Conservation (phyloP, 2,329 filamentous ascomycete genomes). For the Lomentospora prolificans region DNA sequence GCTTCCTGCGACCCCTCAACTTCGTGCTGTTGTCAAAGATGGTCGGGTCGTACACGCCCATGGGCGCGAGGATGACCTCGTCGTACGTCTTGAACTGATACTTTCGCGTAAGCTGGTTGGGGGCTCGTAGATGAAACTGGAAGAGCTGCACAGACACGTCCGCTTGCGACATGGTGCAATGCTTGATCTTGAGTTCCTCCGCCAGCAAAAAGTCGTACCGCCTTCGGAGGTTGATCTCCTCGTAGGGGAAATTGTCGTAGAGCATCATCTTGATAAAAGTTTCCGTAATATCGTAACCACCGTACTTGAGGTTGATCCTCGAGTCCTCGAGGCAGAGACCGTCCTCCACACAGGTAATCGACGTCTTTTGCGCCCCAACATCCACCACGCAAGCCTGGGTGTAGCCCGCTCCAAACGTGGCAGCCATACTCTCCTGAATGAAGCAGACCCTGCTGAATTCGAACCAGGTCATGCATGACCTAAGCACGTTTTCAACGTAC, state of each 20-base stretch:
- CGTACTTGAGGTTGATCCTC: slow-evolving; percentile 87
- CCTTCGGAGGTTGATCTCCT: slow-evolving; percentile 82
- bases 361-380: slow-evolving; percentile 94
- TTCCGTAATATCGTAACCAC: slow-evolving; percentile 85
- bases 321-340: slow-evolving; percentile 93
- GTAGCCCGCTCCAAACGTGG: slow-evolving; percentile 90
- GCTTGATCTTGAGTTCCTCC: slow-evolving; percentile 90
- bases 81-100: slow-evolving; percentile 97
- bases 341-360: slow-evolving; percentile 93
- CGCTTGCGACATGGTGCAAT: slow-evolving; percentile 82
- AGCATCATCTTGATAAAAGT: slow-evolving; percentile 98
- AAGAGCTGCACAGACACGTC: slow-evolving; percentile 81
- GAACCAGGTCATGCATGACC: slow-evolving; percentile 80
- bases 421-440: slow-evolving; percentile 91
- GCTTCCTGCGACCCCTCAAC: slow-evolving; percentile 65
- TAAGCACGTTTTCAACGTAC: slow-evolving; percentile 76
- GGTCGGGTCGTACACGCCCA: slow-evolving; percentile 85
- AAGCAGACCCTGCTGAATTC: slow-evolving; percentile 85
- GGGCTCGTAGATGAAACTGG: slow-evolving; percentile 83
- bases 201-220: slow-evolving; percentile 89
- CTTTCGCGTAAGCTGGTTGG: slow-evolving; percentile 81
- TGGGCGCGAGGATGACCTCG: slow-evolving; percentile 84
- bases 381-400: slow-evolving; percentile 93
- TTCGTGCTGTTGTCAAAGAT: slow-evolving; percentile 81
- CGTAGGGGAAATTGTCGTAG: slow-evolving; percentile 89